Evolutionary conservation across 371 early-diverging fungal genomes (phyloP).

Genomic region (Nematocida sp.): DNA sequence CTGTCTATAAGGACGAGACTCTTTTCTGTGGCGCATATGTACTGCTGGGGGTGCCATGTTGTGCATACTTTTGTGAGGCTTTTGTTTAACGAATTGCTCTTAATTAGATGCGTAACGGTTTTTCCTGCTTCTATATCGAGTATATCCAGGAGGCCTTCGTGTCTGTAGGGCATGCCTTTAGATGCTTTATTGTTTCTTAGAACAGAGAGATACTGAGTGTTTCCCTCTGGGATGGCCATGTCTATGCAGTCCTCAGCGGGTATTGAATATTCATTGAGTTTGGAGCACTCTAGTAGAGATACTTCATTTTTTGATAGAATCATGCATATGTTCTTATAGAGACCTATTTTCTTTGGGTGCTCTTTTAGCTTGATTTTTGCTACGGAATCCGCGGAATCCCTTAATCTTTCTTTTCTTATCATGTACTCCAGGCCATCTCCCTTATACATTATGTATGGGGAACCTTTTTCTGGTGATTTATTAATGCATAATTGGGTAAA

Average conservation of each 20-base stretch:
- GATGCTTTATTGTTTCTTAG: neutral
- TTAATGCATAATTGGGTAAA: neutral
- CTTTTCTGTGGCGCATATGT: neutral
- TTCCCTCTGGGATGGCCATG: conserved; percentile 16
- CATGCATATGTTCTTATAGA: conserved; percentile 6
- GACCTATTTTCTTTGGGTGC: conserved; percentile 14
- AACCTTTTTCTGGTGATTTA: conserved; percentile 3
- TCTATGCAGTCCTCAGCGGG: conserved; percentile 5
- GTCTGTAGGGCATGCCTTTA: neutral
- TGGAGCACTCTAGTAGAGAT: conserved; percentile 1
- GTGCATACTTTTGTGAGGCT: neutral
- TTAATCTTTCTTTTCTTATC: conserved; percentile 23
- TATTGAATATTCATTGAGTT: neutral
- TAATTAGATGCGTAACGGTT: conserved; percentile 2
- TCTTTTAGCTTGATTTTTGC: neutral
- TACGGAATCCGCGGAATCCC: neutral
- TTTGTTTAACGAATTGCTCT: neutral
- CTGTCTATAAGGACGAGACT: neutral
- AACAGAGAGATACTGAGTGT: neutral
- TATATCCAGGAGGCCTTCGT: conserved; percentile 13
- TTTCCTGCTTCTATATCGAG: conserved; percentile 29
- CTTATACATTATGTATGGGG: conserved; percentile 34
- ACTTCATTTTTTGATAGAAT: neutral
- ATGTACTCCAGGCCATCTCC: conserved; percentile 23
- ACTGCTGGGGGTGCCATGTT: conserved; percentile 52